phyloP scores from a whole-genome alignment of 129 eudicot species.

The Chrysanthemum lavandulifolium region DNA sequence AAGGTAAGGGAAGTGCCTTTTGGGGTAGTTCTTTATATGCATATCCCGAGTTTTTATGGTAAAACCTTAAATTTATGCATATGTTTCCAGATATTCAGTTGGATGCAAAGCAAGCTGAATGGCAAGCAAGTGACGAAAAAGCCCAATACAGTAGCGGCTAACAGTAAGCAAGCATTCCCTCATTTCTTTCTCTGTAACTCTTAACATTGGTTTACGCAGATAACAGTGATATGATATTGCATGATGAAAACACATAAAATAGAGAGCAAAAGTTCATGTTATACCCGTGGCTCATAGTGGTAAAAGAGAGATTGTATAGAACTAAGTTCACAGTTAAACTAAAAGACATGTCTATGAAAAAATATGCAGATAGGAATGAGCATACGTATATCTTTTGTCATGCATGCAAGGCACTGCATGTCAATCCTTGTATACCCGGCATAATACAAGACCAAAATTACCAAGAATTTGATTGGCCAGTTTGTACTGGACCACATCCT shows the following conservation, averaged over 20 bases:
- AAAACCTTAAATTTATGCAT: neutral
- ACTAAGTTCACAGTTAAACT: no score
- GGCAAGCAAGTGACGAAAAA: conserved; percentile 40
- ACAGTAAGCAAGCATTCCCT: conserved; percentile 31
- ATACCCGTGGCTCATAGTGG: neutral
- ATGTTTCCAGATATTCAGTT: conserved; percentile 55
- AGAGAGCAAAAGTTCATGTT: neutral
- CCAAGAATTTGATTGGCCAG: conserved; percentile 4
- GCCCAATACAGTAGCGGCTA: conserved; percentile 22
- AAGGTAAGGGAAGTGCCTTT: conserved; percentile 21
- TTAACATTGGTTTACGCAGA: neutral
- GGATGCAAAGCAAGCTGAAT: conserved; percentile 65
- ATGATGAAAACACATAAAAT: neutral
- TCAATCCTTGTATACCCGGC: neutral
- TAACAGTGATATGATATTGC: conserved; percentile 1
- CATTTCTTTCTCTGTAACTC: conserved; percentile 5
- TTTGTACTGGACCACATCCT: conserved; percentile 13
- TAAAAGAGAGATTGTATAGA: no score
- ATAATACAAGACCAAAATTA: neutral
- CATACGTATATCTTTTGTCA: neutral
- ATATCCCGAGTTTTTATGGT: neutral
- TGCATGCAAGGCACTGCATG: neutral
- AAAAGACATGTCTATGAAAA: no score
- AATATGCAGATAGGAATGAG: neutral
- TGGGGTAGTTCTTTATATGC: conserved; percentile 1